Evolutionary conservation across 768 basidiomycete species (phyloP).

Genomic region (Tephrocybe sp.): DNA sequence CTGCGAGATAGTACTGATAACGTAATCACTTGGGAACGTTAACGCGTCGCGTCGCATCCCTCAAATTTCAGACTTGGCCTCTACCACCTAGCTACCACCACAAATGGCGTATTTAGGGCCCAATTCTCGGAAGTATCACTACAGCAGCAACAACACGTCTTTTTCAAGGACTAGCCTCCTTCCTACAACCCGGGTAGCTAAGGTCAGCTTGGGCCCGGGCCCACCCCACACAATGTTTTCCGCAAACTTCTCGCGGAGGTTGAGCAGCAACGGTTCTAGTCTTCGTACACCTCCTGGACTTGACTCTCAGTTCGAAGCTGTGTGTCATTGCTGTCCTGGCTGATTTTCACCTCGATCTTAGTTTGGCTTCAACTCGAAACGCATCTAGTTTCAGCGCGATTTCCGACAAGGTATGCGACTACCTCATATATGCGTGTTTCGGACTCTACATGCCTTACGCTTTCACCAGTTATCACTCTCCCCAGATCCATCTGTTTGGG

Average conservation of each 20-base stretch:
- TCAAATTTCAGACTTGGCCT: slow-evolving; percentile 20
- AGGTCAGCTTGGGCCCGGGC: slow-evolving; percentile 22
- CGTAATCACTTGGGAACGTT: neutral
- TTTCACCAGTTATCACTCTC: slow-evolving; percentile 62
- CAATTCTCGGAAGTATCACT: slow-evolving; percentile 41
- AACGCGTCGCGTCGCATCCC: slow-evolving; percentile 14
- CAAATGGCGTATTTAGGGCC: slow-evolving; percentile 31
- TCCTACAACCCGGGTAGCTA: slow-evolving; percentile 24
- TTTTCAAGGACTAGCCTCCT: slow-evolving; percentile 55
- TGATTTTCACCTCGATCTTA: slow-evolving; percentile 36
- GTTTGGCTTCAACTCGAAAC: slow-evolving; percentile 27
- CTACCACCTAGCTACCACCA: slow-evolving; percentile 7
- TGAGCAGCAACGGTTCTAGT: slow-evolving; percentile 38
- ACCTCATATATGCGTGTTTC: slow-evolving; percentile 2
- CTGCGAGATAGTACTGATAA: no score
- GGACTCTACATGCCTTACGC: neutral
- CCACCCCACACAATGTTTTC: slow-evolving; percentile 42
- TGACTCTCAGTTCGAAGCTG: slow-evolving; percentile 3
- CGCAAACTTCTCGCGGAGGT: slow-evolving; percentile 33
- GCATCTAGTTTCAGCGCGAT: slow-evolving; percentile 39
- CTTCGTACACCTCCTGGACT: slow-evolving; percentile 28
- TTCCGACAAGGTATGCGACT: slow-evolving; percentile 51
- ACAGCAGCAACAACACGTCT: slow-evolving; percentile 36
- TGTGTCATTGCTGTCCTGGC: slow-evolving; percentile 24
- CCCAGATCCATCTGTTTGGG: slow-evolving; percentile 72